phyloP scores from a whole-genome alignment of 108 stramenopile species.

The Cyclostephanos tholiformis region DNA sequence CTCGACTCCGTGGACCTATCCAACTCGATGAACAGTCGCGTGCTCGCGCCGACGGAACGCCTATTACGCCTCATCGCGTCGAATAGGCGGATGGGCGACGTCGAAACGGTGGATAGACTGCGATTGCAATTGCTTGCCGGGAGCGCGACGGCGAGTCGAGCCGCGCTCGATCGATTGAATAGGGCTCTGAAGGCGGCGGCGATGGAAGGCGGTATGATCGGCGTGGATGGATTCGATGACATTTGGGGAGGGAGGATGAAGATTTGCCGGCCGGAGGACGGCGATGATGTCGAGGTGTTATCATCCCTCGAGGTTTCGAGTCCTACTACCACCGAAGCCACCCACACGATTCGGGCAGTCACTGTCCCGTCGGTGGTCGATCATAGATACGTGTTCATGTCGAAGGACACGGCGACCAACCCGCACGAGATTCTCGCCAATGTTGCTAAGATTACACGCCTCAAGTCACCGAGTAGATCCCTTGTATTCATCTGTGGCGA shows the following conservation, averaged over 20 bases:
- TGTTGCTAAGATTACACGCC: constrained; percentile 36
- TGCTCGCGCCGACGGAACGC: constrained; percentile 52
- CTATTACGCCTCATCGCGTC: constrained; percentile 48
- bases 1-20: constrained; percentile 12
- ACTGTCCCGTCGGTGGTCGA: constrained; percentile 58
- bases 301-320: background rate
- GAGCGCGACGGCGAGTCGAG: constrained; percentile 62
- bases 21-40: constrained; percentile 21
- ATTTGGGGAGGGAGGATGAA: constrained; percentile 53
- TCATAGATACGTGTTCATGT: constrained; percentile 48
- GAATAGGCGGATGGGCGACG: constrained; percentile 27
- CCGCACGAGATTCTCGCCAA: constrained; percentile 32
- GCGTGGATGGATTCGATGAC: constrained; percentile 28
- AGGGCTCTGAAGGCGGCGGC: constrained; percentile 51
- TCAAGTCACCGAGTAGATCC: constrained; percentile 33
- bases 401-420: constrained; percentile 33
- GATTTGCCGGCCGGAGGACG: constrained; percentile 48
- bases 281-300: constrained; percentile 9
- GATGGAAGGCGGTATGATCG: constrained; percentile 41
- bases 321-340: background rate
- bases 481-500: constrained; percentile 63
- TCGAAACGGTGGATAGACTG: constrained; percentile 8
- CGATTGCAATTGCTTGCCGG: constrained; percentile 52
- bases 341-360: constrained; percentile 58
- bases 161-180: constrained; percentile 58